Evolutionary conservation across 73 alveolate species (phyloP), one percentile per base, ranked within the genome.

Genomic region (Loxodes magnus): DNA sequence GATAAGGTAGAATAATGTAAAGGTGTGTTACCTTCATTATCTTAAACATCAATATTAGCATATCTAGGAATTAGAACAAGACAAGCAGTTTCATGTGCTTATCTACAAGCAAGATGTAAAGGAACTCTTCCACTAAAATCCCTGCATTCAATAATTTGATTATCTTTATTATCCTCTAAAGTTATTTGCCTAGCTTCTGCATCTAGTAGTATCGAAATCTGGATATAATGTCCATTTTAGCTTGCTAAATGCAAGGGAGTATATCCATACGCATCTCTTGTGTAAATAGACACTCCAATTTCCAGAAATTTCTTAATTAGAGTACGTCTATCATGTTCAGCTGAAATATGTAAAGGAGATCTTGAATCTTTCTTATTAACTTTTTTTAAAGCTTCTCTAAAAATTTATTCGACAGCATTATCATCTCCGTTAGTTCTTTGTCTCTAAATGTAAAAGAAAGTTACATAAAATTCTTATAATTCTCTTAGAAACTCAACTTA

Each of bases 161-260:
- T n/a, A n/a, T n/a, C n/a, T n/a, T n/a, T n/a, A n/a, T n/a, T n/a
- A n/a, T n/a, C n/a, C n/a, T n/a, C n/a, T n/a, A n/a, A n/a, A n/a
- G n/a, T n/a, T n/a, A n/a, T n/a, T n/a, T n/a, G n/a, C n/a, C n/a
- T n/a, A 56, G 50, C 50, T 10, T 66, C 70, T 42, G 34, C 34
- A 15, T 4, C 89, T 70, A 27, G 87, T 70, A 43, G 84, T 59
- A 46, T n/a, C 7, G 46, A 93, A 69, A 65, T 64, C 12, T 60
- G 49, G n/a, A 27, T 61, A 27, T 69, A 75, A 34, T 71, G 24
- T 2, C 83, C 83, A 43, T 43, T 43, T 61, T 83, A 76, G 14
- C 78, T 67, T 16, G 59, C 51, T 22, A 46, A 24, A 46, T 46
- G 59, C 27, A 46, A 24, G n/a, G 59, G 59, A 5, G 59, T 46